Conservation (phyloP, 179 eudicot species). For the Beta corolliflora region DNA sequence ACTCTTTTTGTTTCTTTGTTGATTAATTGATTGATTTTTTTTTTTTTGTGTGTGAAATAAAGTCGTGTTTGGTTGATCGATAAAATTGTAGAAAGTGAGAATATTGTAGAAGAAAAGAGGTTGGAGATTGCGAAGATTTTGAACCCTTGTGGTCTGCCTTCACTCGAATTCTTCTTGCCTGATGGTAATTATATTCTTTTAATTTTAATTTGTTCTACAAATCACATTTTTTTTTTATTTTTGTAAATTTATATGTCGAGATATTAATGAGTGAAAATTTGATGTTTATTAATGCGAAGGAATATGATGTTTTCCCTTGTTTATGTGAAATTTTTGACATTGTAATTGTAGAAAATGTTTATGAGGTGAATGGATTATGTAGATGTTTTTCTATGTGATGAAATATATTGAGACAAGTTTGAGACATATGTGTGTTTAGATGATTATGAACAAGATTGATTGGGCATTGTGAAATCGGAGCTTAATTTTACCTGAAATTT, state of each 20-base stretch:
- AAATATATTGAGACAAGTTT: neutral
- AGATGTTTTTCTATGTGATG: neutral
- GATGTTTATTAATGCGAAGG: neutral
- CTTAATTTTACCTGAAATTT: neutral
- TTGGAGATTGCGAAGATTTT: slow-evolving; percentile 27
- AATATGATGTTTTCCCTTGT: neutral
- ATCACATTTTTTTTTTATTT: neutral
- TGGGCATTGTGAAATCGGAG: neutral
- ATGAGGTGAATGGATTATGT: neutral
- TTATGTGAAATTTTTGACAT: neutral
- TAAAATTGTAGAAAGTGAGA: slow-evolving; percentile 22
- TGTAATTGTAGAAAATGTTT: neutral
- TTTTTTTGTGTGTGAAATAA: neutral
- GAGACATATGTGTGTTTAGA: neutral
- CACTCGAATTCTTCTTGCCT: slow-evolving; percentile 39
- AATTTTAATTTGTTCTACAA: neutral
- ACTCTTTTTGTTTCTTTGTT: neutral
- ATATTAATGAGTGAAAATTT: neutral
- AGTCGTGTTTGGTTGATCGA: slow-evolving; percentile 5
- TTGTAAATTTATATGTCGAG: too few relatives aligned
- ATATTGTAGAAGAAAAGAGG: slow-evolving; percentile 19
- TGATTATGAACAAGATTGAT: neutral
- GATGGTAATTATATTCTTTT: slow-evolving; percentile 25
- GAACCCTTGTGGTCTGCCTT: slow-evolving; percentile 34
- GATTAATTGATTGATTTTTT: neutral